These are phyloP conservation scores for Flaveria trinervia DNA, from an alignment of 129 eudicot genomes.

Conservation along the genomic window DNA sequence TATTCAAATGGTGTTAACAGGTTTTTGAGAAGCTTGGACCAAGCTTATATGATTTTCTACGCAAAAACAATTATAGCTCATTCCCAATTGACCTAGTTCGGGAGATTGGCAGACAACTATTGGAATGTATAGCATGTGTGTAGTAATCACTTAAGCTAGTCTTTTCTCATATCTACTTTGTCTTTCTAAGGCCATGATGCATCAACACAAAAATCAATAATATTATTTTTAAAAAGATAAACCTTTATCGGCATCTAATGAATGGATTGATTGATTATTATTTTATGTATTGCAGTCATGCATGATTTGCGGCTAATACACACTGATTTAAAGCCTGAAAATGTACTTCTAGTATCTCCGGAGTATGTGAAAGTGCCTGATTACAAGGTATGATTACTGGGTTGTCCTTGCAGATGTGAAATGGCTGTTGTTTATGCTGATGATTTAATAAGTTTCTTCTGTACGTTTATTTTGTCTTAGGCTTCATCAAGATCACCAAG, in stretches of 20 bases:
- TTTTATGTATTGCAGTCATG: conserved; percentile 62
- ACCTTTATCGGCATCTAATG: background rate
- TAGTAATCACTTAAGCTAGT: conserved; percentile 50
- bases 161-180: conserved; percentile 21
- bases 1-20: conserved; percentile 64
- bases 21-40: conserved; percentile 99
- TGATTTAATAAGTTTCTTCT: background rate
- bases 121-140: conserved; percentile 99
- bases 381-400: conserved; percentile 57
- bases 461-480: conserved; percentile 24
- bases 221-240: background rate
- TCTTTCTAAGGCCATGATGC: conserved; percentile 5
- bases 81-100: conserved; percentile 98
- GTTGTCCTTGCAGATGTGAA: background rate
- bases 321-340: conserved; percentile 97
- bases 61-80: conserved; percentile 98
- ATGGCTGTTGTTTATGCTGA: background rate
- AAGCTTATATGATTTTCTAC: conserved; percentile 96
- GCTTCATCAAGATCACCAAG: conserved; percentile 66
- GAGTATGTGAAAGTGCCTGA: conserved; percentile 83
- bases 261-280: background rate
- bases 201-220: background rate
- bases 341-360: conserved; percentile 72
- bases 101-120: conserved; percentile 98
- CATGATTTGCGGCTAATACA: conserved; percentile 85